phyloP scores from a whole-genome alignment of 768 basidiomycete species.

The Scleroderma bovista region DNA sequence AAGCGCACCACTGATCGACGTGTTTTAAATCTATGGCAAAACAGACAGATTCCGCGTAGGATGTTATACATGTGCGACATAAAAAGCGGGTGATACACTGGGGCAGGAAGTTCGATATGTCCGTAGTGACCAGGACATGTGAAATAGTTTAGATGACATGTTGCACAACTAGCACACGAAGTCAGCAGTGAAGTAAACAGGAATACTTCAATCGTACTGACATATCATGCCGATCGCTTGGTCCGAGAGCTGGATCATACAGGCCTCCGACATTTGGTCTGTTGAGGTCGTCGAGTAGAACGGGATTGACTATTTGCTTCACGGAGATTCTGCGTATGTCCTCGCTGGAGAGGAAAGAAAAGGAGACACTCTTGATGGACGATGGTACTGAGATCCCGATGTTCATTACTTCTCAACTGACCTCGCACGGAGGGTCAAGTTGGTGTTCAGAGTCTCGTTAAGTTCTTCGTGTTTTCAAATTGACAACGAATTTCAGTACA shows the following conservation, averaged over 20 bases:
- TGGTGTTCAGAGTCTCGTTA: background rate
- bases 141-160: conserved; percentile 89
- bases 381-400: conserved; percentile 87
- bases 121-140: conserved; percentile 98
- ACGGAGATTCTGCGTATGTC: conserved; percentile 95
- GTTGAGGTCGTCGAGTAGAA: conserved; percentile 90
- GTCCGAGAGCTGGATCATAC: conserved; percentile 94
- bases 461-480: too few relatives aligned
- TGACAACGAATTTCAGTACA: too few relatives aligned
- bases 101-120: conserved; percentile 92
- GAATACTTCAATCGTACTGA: conserved; percentile 37
- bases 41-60: conserved; percentile 83
- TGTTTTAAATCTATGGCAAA: conserved; percentile 90
- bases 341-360: conserved; percentile 84
- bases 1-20: conserved; percentile 59
- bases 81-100: conserved; percentile 95
- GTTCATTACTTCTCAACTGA: conserved; percentile 56
- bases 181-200: conserved; percentile 4
- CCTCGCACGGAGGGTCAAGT: background rate
- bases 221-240: conserved; percentile 86
- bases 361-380: conserved; percentile 77
- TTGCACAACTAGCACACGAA: conserved; percentile 64
- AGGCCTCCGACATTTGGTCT: conserved; percentile 87
- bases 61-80: conserved; percentile 87
- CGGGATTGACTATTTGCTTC: conserved; percentile 91